Evolutionary conservation across 306 rosid genomes (phyloP), one percentile per base, ranked within the genome.

Genomic region (Myrica gale): DNA sequence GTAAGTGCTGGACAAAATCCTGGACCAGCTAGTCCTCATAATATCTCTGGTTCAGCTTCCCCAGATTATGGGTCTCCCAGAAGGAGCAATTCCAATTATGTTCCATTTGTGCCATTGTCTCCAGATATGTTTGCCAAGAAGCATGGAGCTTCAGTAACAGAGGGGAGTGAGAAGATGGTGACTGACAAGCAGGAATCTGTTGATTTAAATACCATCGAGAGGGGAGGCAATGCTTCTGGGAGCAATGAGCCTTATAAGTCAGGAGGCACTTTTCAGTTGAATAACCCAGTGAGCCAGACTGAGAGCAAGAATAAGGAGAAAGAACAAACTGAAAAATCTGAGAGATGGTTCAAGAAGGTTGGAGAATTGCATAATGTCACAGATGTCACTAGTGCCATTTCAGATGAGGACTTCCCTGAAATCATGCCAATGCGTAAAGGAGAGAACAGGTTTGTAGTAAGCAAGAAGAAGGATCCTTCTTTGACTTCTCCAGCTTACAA

Each of bases 351-450:
- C 82, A 87, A 84, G 80, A 89, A 85, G 87, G 88, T 95, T 69
- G 87, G 88, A 1, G 99, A 95, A 87, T 81, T 90, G 89, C 89
- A 92, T 68, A 79, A 90, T 85, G 89, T 83, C 69, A 82, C 89
- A 1, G 96, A 92, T 89, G 74, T 82, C 13, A 68, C 92, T 42
- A 84, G 80, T 71, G 88, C 90, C 72, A 78, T 88, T 78, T 84
- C 97, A 0, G 92, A 92, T 76, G 91, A 90, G 50, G 97, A 92
- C 81, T 92, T 95, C 85, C 99, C 98, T 20, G 96, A 92, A 60
- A 85, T 95, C 77, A 95, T 95, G 99, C 99, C 97, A 0, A 84
- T 88, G 88, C 96, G 92, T 45, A 95, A 89, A 88, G 99, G 99
- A 81, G 97, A 95, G 85, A 95, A 90, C 68, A 84, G 87, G 60